phyloP scores from a whole-genome alignment of 441 rosid species.

The Populus hybrid region DNA sequence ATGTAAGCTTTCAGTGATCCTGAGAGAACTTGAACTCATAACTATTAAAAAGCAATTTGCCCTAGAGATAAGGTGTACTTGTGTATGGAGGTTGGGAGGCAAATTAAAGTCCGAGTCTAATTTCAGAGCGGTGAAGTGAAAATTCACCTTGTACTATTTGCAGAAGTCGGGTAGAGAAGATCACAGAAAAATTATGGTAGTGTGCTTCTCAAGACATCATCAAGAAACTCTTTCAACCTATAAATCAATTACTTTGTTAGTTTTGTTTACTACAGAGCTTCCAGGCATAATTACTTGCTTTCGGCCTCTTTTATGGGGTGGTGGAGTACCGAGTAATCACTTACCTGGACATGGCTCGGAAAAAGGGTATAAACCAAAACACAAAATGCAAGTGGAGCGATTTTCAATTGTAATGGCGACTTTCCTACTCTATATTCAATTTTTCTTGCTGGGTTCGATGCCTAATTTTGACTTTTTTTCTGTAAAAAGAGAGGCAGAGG shows the following conservation, averaged over 20 bases:
- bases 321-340: background rate
- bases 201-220: background rate
- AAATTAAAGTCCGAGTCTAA: too few relatives aligned
- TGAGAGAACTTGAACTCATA: accelerated
- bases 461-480: too few relatives aligned
- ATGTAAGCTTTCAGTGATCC: accelerated
- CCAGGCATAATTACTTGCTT: background rate
- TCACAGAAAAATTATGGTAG: background rate
- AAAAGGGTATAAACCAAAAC: background rate
- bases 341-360: too few relatives aligned
- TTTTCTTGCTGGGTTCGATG: too few relatives aligned
- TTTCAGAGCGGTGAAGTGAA: too few relatives aligned
- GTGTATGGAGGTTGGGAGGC: too few relatives aligned
- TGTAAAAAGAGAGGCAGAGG: background rate
- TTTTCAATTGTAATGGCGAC: background rate
- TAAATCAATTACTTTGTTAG: background rate
- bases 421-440: too few relatives aligned
- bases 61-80: too few relatives aligned
- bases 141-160: background rate
- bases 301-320: background rate
- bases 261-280: background rate
- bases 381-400: too few relatives aligned
- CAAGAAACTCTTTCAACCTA: background rate
- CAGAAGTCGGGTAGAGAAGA: background rate
- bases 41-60: too few relatives aligned